A percentile compares a stretch with the other conserved stretches of the same genome.
phyloP scores from a whole-genome alignment of 2,329 filamentous ascomycete species.

The Pyrenochaeta sp. region DNA sequence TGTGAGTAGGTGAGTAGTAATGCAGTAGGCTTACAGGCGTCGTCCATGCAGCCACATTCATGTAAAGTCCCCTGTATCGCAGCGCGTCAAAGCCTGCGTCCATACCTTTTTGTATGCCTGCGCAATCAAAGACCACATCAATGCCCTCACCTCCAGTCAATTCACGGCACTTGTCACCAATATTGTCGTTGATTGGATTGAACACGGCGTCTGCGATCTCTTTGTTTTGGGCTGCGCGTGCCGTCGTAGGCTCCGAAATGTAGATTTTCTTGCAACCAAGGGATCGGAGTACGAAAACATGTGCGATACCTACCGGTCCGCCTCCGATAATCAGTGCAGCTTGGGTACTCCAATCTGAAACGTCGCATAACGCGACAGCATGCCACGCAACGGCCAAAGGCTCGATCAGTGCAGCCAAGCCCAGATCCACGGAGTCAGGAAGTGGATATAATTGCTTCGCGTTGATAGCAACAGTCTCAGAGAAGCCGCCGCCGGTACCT shows the following conservation, averaged over 20 bases:
- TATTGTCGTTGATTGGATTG: conserved; percentile 35
- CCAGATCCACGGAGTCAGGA: conserved; percentile 32
- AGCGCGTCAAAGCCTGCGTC: conserved; percentile 43
- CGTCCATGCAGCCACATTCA: conserved; percentile 48
- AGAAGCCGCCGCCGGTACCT: conserved; percentile 38
- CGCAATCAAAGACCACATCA: conserved; percentile 48
- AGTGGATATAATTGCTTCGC: conserved; percentile 32
- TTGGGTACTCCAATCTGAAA: conserved; percentile 20
- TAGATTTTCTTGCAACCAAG: conserved; percentile 30
- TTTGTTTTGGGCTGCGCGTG: conserved; percentile 30
- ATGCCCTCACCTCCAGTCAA: conserved; percentile 41
- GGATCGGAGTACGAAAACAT: conserved; percentile 28
- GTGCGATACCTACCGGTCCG: conserved; percentile 38
- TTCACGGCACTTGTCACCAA: conserved; percentile 38
- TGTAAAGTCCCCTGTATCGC: conserved; percentile 36
- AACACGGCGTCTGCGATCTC: conserved; percentile 36
- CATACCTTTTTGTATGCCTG: conserved; percentile 41
- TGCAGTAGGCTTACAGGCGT: conserved; percentile 31
- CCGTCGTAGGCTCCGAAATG: conserved; percentile 36
- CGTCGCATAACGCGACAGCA: conserved; percentile 21
- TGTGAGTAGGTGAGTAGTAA: no score
- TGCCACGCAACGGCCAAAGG: conserved; percentile 45
- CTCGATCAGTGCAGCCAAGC: conserved; percentile 38
- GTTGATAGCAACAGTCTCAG: conserved; percentile 33
- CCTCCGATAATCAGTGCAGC: conserved; percentile 37